phyloP scores from a whole-genome alignment of 2,329 filamentous ascomycete genomes.

The Aspergillus sp. region DNA sequence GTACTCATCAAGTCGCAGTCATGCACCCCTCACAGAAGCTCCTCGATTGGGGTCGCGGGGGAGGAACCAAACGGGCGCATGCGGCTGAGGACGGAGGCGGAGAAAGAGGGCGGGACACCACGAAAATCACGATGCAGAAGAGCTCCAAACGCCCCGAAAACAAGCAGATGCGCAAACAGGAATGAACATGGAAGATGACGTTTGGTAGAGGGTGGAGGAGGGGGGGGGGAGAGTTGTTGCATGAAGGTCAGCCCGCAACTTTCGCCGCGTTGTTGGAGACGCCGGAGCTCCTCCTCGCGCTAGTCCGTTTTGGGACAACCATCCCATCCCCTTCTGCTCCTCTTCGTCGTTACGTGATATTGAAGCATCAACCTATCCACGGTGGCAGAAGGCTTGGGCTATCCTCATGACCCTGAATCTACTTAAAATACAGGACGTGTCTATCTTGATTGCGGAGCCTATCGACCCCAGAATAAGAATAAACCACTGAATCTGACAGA shows the following conservation, averaged over 20 bases:
- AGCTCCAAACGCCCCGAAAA: neutral
- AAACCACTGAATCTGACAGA: no score
- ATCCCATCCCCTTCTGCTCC: no score
- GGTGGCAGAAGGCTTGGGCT: no score
- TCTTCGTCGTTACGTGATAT: no score
- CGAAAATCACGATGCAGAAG: neutral
- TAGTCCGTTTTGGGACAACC: conserved; percentile 26
- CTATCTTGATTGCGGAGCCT: no score
- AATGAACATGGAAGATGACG: neutral
- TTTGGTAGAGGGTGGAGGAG: neutral
- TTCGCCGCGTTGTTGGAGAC: conserved; percentile 19
- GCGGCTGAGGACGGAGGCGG: conserved; percentile 11
- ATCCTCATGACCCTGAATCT: no score
- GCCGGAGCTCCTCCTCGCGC: conserved; percentile 26
- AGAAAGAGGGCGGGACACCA: neutral
- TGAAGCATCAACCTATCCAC: no score
- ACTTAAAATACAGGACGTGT: no score
- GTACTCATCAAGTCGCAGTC: conserved; percentile 39
- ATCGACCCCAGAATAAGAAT: no score
- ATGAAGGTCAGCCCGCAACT: conserved; percentile 16
- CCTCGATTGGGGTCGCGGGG: conserved; percentile 8
- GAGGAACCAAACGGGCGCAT: conserved; percentile 34
- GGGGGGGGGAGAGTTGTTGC: conserved; percentile 5
- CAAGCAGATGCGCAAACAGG: neutral
- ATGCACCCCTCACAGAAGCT: conserved; percentile 23